phyloP scores from a whole-genome alignment of 306 rosid genomes.

The Dalbergia oliveri region DNA sequence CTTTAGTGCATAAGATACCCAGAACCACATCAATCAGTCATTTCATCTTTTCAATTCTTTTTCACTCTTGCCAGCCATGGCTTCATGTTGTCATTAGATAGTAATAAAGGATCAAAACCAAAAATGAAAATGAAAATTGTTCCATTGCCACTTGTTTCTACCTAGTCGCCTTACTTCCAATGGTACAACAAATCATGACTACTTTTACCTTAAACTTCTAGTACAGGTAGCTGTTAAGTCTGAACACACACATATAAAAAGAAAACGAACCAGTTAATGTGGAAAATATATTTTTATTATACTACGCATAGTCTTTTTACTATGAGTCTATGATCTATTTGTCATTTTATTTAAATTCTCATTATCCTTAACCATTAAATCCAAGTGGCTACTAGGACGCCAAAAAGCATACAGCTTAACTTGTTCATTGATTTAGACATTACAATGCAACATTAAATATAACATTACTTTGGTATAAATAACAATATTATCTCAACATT shows the following conservation, averaged over 20 bases:
- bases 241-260: background rate
- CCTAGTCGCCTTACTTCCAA: background rate
- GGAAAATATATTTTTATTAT: too few relatives aligned
- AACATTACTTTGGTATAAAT: too few relatives aligned
- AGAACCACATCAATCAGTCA: constrained; percentile 50
- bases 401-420: too few relatives aligned
- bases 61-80: background rate
- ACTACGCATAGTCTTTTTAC: background rate
- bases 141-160: constrained; percentile 26
- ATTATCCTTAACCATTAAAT: background rate
- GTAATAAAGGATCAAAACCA: constrained; percentile 19
- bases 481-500: too few relatives aligned
- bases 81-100: constrained; percentile 26
- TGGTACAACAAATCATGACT: constrained; percentile 45
- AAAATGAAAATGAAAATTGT: constrained; percentile 8
- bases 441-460: too few relatives aligned
- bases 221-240: constrained; percentile 3
- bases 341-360: background rate
- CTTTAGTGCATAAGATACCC: constrained; percentile 44
- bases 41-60: constrained; percentile 23
- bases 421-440: too few relatives aligned
- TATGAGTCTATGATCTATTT: background rate
- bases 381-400: background rate
- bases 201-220: constrained; percentile 43
- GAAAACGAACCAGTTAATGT: background rate